Evolutionary conservation across 2,329 filamentous ascomycete species (phyloP).

Genomic region (Sporothrix protearum): DNA sequence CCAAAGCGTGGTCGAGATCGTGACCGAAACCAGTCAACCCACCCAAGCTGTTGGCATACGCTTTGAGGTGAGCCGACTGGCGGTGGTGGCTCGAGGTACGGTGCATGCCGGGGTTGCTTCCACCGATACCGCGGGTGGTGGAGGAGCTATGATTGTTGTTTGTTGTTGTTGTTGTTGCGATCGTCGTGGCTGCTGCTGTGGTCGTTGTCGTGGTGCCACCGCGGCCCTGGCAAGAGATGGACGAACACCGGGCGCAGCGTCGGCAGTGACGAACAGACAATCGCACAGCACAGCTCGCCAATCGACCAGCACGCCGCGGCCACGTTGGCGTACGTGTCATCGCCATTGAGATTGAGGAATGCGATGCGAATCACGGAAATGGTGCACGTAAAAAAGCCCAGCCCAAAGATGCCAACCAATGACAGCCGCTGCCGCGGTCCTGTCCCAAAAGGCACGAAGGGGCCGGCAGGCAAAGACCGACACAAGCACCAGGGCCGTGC

Average conservation of each 20-base stretch:
- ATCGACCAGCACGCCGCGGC: conserved; percentile 36
- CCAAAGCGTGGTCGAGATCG: not conserved
- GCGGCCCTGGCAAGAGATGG: conserved; percentile 17
- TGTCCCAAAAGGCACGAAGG: conserved; percentile 38
- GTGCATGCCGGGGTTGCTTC: not conserved
- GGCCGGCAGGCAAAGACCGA: conserved; percentile 38
- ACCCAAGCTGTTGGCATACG: conserved; percentile 1
- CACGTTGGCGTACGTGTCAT: conserved; percentile 40
- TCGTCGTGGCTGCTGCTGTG: not conserved
- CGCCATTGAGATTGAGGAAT: conserved; percentile 37
- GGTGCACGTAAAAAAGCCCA: conserved; percentile 42
- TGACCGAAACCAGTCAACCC: not conserved
- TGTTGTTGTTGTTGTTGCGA: not conserved
- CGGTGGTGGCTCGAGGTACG: not conserved
- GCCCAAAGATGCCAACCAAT: conserved; percentile 39
- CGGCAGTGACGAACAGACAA: conserved; percentile 39
- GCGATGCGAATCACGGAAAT: conserved; percentile 42
- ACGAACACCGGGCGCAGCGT: conserved; percentile 36
- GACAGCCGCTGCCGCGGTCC: conserved; percentile 30
- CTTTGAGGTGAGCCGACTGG: not conserved
- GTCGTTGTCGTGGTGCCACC: not conserved
- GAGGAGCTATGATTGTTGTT: no score
- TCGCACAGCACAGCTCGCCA: conserved; percentile 38
- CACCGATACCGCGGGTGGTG: not conserved
- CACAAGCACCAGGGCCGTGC: conserved; percentile 38